phyloP scores from a whole-genome alignment of 306 rosid species.

The Castanopsis chinensis region DNA sequence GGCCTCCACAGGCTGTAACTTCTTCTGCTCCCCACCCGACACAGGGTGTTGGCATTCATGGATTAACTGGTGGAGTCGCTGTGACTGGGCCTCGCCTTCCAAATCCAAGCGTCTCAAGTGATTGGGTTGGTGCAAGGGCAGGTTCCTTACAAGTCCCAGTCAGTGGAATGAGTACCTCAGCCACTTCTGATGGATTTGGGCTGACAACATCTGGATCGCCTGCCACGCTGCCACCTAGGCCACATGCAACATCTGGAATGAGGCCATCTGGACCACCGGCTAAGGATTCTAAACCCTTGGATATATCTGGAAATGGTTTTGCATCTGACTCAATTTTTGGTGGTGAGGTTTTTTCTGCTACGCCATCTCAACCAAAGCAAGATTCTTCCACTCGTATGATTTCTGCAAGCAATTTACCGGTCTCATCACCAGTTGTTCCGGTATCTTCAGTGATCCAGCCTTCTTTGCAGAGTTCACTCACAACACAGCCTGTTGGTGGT shows the following conservation, averaged over 20 bases:
- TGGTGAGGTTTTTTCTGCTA: constrained; percentile 69
- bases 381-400: constrained; percentile 45
- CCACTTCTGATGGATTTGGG: constrained; percentile 53
- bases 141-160: constrained; percentile 42
- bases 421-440: constrained; percentile 52
- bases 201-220: constrained; percentile 50
- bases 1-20: constrained; percentile 50
- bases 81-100: constrained; percentile 38
- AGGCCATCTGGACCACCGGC: constrained; percentile 44
- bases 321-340: constrained; percentile 64
- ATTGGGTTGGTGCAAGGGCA: constrained; percentile 45
- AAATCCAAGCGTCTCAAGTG: constrained; percentile 35
- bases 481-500: constrained; percentile 47
- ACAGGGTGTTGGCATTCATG: constrained; percentile 46
- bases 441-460: constrained; percentile 51
- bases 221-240: constrained; percentile 45
- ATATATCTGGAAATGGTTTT: constrained; percentile 62
- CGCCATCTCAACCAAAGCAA: constrained; percentile 53
- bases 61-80: constrained; percentile 38
- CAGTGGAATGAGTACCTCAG: constrained; percentile 48
- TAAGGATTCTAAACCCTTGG: constrained; percentile 42
- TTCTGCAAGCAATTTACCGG: constrained; percentile 36
- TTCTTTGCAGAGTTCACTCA: constrained; percentile 50
- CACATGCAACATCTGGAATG: constrained; percentile 44
- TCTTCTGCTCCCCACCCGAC: constrained; percentile 36